Evolutionary conservation across 2,329 filamentous ascomycete species (phyloP).

Genomic region (Talaromyces sp.): DNA sequence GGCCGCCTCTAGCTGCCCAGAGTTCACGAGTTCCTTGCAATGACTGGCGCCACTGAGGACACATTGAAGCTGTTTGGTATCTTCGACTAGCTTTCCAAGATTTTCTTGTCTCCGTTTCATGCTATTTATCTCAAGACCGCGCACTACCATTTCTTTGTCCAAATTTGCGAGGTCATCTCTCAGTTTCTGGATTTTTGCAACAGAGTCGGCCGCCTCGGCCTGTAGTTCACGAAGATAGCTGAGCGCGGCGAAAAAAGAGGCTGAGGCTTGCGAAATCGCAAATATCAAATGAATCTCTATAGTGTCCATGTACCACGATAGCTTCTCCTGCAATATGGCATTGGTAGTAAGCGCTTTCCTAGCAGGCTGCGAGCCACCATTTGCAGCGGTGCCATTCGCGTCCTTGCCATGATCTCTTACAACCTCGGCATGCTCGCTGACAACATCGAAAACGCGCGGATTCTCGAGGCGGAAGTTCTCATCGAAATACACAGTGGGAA

Average conservation of each 20-base stretch:
- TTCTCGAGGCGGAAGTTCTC: slow-evolving; percentile 94
- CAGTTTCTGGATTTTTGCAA: slow-evolving; percentile 73
- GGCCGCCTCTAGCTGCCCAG: slow-evolving; percentile 34
- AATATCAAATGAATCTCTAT: slow-evolving; percentile 95
- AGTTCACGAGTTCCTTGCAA: slow-evolving; percentile 59
- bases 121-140: slow-evolving; percentile 76
- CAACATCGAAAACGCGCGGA: slow-evolving; percentile 89
- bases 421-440: slow-evolving; percentile 94
- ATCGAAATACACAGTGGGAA: slow-evolving; percentile 89
- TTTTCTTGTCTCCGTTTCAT: slow-evolving; percentile 78
- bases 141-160: slow-evolving; percentile 78
- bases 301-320: slow-evolving; percentile 99
- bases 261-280: slow-evolving; percentile 90
- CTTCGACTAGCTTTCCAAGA: slow-evolving; percentile 70
- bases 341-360: slow-evolving; percentile 90
- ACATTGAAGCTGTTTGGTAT: slow-evolving; percentile 69
- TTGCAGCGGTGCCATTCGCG: slow-evolving; percentile 39
- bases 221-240: slow-evolving; percentile 87
- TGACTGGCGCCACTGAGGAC: slow-evolving; percentile 4
- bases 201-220: slow-evolving; percentile 84
- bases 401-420: slow-evolving; percentile 54
- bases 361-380: slow-evolving; percentile 45
- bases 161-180: slow-evolving; percentile 72
- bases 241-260: slow-evolving; percentile 90
- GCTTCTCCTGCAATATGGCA: slow-evolving; percentile 93